A percentile compares a stretch with the other conserved stretches of the same genome.
Conservation (phyloP, 257 asterid species). For the Solanum habrochaites region DNA sequence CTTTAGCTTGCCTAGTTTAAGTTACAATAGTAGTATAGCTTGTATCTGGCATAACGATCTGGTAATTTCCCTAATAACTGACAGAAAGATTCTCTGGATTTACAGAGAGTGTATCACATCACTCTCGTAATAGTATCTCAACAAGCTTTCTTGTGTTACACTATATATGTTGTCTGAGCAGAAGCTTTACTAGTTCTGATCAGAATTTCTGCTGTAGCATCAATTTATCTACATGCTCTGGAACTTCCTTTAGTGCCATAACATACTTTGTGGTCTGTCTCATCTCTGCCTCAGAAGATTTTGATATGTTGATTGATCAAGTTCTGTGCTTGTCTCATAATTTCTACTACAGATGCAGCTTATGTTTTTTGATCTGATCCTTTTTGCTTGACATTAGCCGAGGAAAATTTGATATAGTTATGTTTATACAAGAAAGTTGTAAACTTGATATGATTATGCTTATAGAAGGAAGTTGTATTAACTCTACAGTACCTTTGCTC, state of each 20-base stretch:
- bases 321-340: neutral
- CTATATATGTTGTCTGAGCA: neutral
- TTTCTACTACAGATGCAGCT: neutral
- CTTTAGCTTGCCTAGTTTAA: neutral
- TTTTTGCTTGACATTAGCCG: neutral
- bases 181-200: neutral
- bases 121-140: neutral
- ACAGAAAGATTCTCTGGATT: neutral
- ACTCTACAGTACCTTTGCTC: neutral
- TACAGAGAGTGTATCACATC: neutral
- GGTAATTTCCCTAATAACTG: neutral
- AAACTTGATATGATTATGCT: neutral
- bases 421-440: neutral
- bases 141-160: neutral
- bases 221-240: neutral
- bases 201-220: neutral
- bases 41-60: neutral
- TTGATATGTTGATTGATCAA: neutral
- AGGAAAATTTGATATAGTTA: neutral
- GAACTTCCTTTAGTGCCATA: neutral
- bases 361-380: neutral
- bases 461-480: neutral
- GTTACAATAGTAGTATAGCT: neutral
- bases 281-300: neutral
- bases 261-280: neutral